These are phyloP conservation scores for Yarrowia hollandica DNA, from an alignment of 805 yeast species.

Conservation along the genomic window DNA sequence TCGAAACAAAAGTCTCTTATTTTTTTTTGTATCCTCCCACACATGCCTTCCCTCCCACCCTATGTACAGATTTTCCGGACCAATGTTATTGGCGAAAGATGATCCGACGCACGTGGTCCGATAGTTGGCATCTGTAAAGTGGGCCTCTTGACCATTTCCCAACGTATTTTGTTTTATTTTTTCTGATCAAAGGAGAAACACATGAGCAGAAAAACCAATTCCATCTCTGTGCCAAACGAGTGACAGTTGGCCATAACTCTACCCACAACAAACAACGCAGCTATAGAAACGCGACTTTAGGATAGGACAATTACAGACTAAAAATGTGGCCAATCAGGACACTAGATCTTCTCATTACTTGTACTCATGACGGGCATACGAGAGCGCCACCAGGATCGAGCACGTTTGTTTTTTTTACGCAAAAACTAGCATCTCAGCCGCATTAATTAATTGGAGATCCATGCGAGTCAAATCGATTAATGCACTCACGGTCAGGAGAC, in stretches of 20 bases:
- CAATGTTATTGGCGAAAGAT: background rate
- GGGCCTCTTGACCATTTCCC: too few relatives aligned
- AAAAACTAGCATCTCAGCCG: constrained; percentile 8
- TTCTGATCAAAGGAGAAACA: too few relatives aligned
- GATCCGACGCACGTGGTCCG: constrained; percentile 15
- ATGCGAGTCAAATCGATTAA: constrained; percentile 10
- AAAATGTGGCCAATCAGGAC: background rate
- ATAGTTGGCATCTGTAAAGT: background rate
- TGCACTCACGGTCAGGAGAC: too few relatives aligned
- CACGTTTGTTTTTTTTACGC: background rate
- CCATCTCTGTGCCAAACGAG: too few relatives aligned
- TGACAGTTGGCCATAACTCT: background rate
- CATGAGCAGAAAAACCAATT: background rate
- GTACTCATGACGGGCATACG: too few relatives aligned
- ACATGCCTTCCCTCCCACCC: too few relatives aligned
- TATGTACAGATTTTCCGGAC: constrained; percentile 6
- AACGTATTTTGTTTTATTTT: too few relatives aligned
- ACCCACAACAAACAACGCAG: background rate
- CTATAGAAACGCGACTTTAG: background rate
- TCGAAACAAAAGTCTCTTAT: background rate
- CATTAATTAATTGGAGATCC: constrained; percentile 1
- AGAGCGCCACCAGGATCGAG: background rate
- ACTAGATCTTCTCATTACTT: too few relatives aligned
- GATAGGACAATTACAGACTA: background rate
- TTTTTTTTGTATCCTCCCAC: background rate